Conservation (phyloP, 1,284 basidiomycete genomes). For the Cryptococcus sp. region DNA sequence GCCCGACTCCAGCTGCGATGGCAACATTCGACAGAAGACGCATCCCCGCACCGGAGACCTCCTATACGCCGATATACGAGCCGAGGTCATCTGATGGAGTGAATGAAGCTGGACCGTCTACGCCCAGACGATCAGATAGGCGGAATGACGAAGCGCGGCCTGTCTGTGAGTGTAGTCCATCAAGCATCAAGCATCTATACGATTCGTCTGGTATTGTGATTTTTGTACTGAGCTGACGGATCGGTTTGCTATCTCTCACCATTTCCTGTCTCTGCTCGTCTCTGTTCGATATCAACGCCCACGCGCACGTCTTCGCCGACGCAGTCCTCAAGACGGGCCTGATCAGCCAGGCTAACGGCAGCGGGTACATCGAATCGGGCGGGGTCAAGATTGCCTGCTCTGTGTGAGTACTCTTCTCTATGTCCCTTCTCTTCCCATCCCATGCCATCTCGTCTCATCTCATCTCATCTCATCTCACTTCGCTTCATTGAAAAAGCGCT, state of each 20-base stretch:
- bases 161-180: constrained; percentile 73
- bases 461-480: too few relatives aligned
- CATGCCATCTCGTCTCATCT: too few relatives aligned
- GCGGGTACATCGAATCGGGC: constrained; percentile 89
- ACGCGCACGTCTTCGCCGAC: constrained; percentile 3
- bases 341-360: constrained; percentile 90
- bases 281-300: not conserved
- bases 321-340: constrained; percentile 84
- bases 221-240: not conserved
- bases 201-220: not conserved
- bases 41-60: constrained; percentile 84
- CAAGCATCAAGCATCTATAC: not conserved
- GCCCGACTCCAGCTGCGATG: constrained; percentile 18
- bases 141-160: constrained; percentile 68
- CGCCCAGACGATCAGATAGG: constrained; percentile 57
- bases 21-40: constrained; percentile 74
- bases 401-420: constrained; percentile 62
- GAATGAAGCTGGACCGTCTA: constrained; percentile 45
- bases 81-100: constrained; percentile 38
- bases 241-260: not conserved
- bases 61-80: constrained; percentile 65
- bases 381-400: constrained; percentile 89
- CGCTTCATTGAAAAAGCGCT: not conserved
- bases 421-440: not conserved
- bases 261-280: constrained; percentile 1